A percentile compares a stretch with the other conserved stretches of the same genome.
Conservation (phyloP, 1,284 basidiomycete species). For the Trametes polyzona region DNA sequence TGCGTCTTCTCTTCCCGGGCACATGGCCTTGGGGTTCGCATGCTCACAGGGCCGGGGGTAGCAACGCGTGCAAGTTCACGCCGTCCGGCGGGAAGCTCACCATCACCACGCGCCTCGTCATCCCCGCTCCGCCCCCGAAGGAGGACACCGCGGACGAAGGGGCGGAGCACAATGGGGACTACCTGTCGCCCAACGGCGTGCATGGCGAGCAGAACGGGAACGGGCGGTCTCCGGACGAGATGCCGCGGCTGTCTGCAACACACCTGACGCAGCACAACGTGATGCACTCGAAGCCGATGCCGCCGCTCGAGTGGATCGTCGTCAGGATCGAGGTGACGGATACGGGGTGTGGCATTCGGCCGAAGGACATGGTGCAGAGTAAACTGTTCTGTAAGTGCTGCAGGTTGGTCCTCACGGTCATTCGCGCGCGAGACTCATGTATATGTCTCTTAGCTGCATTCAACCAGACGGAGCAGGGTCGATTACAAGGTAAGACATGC, state of each 20-base stretch:
- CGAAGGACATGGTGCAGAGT: conserved; percentile 72
- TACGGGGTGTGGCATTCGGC: conserved; percentile 78
- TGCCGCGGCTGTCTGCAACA: conserved; percentile 46
- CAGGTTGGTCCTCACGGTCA: too few species aligned
- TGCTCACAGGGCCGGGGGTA: conserved; percentile 29
- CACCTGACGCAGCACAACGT: conserved; percentile 57
- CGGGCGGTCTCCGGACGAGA: background rate
- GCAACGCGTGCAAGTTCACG: conserved; percentile 84
- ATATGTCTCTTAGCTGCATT: conserved; percentile 61
- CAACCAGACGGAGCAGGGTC: conserved; percentile 80
- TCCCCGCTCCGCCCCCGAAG: conserved; percentile 37
- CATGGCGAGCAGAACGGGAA: conserved; percentile 10
- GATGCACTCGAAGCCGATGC: conserved; percentile 37
- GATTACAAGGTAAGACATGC: conserved; percentile 58
- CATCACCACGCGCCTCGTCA: conserved; percentile 62
- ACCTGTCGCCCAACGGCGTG: background rate
- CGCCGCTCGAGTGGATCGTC: conserved; percentile 60
- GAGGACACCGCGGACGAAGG: conserved; percentile 13
- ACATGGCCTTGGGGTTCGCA: background rate
- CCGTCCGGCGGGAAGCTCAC: conserved; percentile 68
- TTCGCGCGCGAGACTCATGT: too few species aligned
- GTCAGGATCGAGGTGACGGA: conserved; percentile 83
- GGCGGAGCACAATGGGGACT: background rate
- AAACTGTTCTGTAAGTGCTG: conserved; percentile 76
- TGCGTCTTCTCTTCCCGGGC: conserved; percentile 34